phyloP scores from a whole-genome alignment of 2,329 filamentous ascomycete species.

The Sporothrix schenckii region DNA sequence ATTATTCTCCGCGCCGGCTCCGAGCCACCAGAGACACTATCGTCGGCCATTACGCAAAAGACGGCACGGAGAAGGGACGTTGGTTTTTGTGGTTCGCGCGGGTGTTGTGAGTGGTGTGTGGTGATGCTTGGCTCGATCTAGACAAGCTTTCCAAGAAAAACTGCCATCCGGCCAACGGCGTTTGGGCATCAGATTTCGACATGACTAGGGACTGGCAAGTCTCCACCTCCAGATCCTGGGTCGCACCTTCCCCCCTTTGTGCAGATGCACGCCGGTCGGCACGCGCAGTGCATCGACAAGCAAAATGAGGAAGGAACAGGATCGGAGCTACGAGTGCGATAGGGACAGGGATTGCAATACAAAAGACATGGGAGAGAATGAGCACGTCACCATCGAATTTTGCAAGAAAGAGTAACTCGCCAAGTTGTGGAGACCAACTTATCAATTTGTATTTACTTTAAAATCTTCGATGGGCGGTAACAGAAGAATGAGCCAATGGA shows the following conservation, averaged over 20 bases:
- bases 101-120: not conserved
- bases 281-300: not conserved
- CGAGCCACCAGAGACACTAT: constrained; percentile 15
- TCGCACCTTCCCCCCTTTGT: constrained; percentile 9
- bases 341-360: not conserved
- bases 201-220: not conserved
- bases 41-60: constrained; percentile 20
- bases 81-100: not conserved
- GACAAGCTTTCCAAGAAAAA: constrained; percentile 27
- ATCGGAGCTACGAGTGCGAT: constrained; percentile 22
- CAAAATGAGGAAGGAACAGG: not conserved
- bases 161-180: constrained; percentile 21
- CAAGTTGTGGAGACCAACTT: not conserved
- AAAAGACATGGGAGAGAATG: not conserved
- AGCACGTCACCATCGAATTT: constrained; percentile 16
- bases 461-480: too few relatives aligned
- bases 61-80: constrained; percentile 21
- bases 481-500: not conserved
- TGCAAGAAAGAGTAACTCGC: not conserved
- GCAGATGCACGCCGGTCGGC: not conserved
- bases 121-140: not conserved
- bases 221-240: constrained; percentile 25
- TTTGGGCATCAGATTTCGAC: constrained; percentile 8
- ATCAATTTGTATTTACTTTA: not conserved
- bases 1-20: constrained; percentile 28